These are phyloP conservation scores for Sclerotinia borealis DNA, from an alignment of 2,329 filamentous ascomycete species.

Conservation along the genomic window DNA sequence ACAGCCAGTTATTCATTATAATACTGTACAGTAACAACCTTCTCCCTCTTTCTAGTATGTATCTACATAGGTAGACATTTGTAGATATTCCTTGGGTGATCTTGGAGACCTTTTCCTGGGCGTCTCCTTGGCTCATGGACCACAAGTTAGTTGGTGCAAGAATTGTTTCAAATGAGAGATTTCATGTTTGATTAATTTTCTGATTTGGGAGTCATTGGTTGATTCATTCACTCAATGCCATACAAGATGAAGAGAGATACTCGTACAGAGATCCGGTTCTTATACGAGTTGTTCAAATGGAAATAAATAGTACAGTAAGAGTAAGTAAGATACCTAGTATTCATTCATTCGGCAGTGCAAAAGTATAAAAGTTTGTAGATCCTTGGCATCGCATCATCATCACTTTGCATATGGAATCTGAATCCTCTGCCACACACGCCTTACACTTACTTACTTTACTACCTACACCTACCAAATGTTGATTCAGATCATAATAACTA, in stretches of 20 bases:
- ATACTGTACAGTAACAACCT: no score
- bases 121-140: not conserved
- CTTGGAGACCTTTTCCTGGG: not conserved
- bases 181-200: not conserved
- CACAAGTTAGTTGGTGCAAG: not conserved
- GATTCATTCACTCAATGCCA: not conserved
- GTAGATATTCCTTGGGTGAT: not conserved
- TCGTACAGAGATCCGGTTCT: no score
- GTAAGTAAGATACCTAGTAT: no score
- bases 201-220: no score
- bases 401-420: not conserved
- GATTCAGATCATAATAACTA: no score
- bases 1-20: no score
- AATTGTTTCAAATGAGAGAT: not conserved
- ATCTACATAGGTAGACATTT: no score
- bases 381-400: conserved; percentile 1
- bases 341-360: conserved; percentile 4
- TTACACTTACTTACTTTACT: no score
- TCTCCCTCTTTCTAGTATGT: no score
- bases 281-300: not conserved
- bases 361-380: not conserved
- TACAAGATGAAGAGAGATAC: not conserved
- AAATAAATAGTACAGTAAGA: no score
- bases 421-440: no score
- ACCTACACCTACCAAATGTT: no score